Evolutionary conservation across 331 rosid species (phyloP), one percentile per base, ranked within the genome.

Genomic region (Acacia concinna): DNA sequence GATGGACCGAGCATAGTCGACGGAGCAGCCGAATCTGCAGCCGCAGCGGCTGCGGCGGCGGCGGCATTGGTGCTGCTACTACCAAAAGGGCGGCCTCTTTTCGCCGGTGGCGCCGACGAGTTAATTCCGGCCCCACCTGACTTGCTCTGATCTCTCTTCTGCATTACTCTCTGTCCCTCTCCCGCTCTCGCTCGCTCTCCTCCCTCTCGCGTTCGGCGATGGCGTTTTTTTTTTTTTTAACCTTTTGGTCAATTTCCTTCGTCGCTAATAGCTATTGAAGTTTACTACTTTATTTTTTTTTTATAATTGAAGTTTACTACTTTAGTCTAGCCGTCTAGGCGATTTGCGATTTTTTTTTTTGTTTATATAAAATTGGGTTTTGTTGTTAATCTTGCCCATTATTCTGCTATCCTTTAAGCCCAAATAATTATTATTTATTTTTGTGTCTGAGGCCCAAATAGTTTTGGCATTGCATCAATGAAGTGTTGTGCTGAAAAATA

Each of bases 11-110:
- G 97, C 10, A 93, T 92, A 38, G 91, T 73, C 20, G 94, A 87
- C 23, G 98, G 99, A 87, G 94, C 98, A 0, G 86, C 90, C 17
- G 70, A 81, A 59, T 93, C 96, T 3, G 89, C 88, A 2, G 92
- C 88, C 4, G 86, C 77, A 0, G 95, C 82, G 1, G 89, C 87
- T 0, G 92, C 88, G 0, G 89, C 92, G 0, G 92, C 88, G 6
- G 91, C 90, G 35, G 97, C 86, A 72, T 83, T 88, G 71, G 76
- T 86, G 85, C 65, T 90, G 2, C 96, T 81, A 85, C 98, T 91
- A 4, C 99, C 99, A 25, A 93, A 90, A 0, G 99, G 99, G 1
- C 98, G 97, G 59, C 99, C 99, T 68, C 98, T 82, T 83, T 93
- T 96, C 1, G 93, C 94, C 73, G 99, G 87, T 2, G 97, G 91